phyloP scores from a whole-genome alignment of 83 land plant species.

The Picea abies region DNA sequence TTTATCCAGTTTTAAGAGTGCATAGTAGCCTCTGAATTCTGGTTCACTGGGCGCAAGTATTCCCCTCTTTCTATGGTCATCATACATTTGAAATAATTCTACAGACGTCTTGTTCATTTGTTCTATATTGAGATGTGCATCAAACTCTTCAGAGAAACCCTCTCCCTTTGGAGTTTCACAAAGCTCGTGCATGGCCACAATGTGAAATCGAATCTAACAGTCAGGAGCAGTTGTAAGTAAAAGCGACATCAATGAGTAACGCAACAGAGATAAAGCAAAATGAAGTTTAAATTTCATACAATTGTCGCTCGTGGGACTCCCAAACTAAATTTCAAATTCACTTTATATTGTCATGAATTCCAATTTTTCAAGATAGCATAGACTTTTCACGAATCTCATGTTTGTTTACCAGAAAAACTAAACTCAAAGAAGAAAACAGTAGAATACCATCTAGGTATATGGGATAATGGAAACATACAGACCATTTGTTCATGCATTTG shows the following conservation, averaged over 20 bases:
- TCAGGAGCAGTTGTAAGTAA: neutral
- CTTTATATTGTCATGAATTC: too few species aligned
- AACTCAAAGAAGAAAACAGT: too few species aligned
- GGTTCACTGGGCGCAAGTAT: constrained; percentile 59
- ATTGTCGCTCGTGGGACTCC: too few species aligned
- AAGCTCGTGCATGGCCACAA: constrained; percentile 97
- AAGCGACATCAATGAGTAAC: too few species aligned
- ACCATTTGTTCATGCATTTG: constrained; percentile 99
- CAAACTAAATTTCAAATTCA: too few species aligned
- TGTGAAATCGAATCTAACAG: constrained; percentile 90
- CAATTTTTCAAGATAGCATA: too few species aligned
- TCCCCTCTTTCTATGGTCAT: constrained; percentile 91
- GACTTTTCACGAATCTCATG: too few species aligned
- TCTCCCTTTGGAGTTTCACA: constrained; percentile 95
- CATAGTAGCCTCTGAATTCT: constrained; percentile 98
- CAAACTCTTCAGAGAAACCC: constrained; percentile 95
- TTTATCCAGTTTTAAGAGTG: constrained; percentile 91
- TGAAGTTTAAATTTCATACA: too few species aligned
- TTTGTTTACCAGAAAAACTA: too few species aligned
- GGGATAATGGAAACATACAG: constrained; percentile 4
- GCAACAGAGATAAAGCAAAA: too few species aligned
- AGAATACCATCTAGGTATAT: too few species aligned
- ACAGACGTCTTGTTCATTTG: constrained; percentile 99
- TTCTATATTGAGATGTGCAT: constrained; percentile 98
- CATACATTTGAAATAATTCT: constrained; percentile 96